A percentile compares a stretch with the other conserved stretches of the same genome.
Conservation (phyloP, 2,329 filamentous ascomycete genomes). For the Alternaria viburni region DNA sequence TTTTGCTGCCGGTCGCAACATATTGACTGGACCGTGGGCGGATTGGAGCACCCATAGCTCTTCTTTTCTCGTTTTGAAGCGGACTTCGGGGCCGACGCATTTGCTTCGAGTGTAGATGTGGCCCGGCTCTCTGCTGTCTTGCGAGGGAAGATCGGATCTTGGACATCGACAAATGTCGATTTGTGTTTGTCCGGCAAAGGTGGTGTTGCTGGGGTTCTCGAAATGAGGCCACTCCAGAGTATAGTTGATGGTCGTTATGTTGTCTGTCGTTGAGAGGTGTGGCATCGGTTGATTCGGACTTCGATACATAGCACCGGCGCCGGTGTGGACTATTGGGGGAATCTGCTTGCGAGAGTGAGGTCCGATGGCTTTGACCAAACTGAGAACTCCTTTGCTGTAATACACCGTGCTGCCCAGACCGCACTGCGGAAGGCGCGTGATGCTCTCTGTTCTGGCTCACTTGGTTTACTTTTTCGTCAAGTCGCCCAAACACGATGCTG, state of each 20-base stretch:
- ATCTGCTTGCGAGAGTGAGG: neutral
- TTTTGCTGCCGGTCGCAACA: slow-evolving; percentile 33
- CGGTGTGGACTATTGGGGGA: neutral
- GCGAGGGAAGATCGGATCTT: slow-evolving; percentile 8
- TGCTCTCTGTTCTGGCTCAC: neutral
- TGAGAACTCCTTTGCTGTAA: neutral
- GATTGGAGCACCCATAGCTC: slow-evolving; percentile 35
- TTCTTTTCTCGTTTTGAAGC: slow-evolving; percentile 21
- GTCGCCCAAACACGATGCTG: slow-evolving; percentile 5
- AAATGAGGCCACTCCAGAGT: slow-evolving; percentile 35
- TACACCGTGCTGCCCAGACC: neutral
- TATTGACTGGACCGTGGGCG: slow-evolving; percentile 34
- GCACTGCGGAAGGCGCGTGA: neutral
- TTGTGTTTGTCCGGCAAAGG: slow-evolving; percentile 34
- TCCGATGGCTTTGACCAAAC: neutral
- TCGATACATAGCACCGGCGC: slow-evolving; percentile 14
- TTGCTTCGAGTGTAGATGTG: slow-evolving; percentile 42
- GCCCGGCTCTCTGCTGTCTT: slow-evolving; percentile 15
- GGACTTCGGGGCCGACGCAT: slow-evolving; percentile 32
- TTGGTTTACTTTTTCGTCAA: slow-evolving; percentile 2
- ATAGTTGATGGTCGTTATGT: slow-evolving; percentile 47
- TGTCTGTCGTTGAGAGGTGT: slow-evolving; percentile 41
- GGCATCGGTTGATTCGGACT: slow-evolving; percentile 21
- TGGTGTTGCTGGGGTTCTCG: slow-evolving; percentile 39
- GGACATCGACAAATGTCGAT: slow-evolving; percentile 38